Evolutionary conservation across 75 land plant species (phyloP), one percentile per base, ranked within the genome.

Genomic region (Selaginella tamariscina): DNA sequence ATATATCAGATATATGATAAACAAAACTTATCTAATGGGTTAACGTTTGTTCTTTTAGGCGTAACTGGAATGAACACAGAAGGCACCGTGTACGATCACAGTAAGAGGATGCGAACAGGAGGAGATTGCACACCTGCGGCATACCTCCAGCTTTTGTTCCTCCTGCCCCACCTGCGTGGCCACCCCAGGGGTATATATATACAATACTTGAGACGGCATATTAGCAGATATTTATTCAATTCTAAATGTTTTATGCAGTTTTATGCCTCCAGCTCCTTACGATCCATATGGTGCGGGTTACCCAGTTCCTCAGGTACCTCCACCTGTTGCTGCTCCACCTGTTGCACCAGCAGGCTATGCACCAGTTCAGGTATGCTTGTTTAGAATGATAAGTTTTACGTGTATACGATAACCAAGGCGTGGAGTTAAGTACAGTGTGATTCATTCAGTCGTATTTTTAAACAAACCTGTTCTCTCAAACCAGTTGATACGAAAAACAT

Each of bases 291-390:
- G 79, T 29, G 5, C 62, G 21, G 90, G 91, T 74, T 91, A 91
- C 71, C 73, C 83, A 24, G 80, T 83, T 55, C 68, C 81, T 27
- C 81, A 70, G 27, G 32, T 70, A 60, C 76, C 88, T 68, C 85
- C 62, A 5, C 18, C 78, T 54, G 78, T 86, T 27, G 71, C 80
- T 24, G 71, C 81, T 65, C 73, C 85, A 62, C 57, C 80, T 32
- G 72, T 85, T 24, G 94, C 88, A 39, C 89, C 92, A 21, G 75
- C 85, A 70, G 86, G 84, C 56, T 95, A 95, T 86, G 91, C 86
- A 5, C 96, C 99, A 66, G 79, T 90, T 39, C 99, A 91, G 97
- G 97, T 87, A 65, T 8, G 62, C 26, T 59, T 39, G 5, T 39
- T 39, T 15, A 5, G 49, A 39, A n/a, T n/a, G n/a, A n/a, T n/a